Evolutionary conservation across 2,329 filamentous ascomycete species (phyloP).

Genomic region (Ascochyta fabae): DNA sequence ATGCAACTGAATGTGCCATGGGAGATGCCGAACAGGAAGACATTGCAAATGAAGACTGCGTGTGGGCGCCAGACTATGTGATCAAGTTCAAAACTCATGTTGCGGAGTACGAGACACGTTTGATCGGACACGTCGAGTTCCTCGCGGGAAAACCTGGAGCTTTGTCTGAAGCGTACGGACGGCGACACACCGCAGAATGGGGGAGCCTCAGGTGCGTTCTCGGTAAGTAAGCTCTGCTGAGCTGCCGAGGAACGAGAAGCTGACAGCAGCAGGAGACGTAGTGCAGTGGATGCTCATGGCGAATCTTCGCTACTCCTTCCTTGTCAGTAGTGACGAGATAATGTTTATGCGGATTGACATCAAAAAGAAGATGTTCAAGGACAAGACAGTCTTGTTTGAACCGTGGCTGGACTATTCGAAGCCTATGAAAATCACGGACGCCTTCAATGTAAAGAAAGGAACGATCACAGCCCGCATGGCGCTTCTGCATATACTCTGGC

Average conservation of each 20-base stretch:
- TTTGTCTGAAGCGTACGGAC: slow-evolving; percentile 17
- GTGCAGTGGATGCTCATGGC: slow-evolving; percentile 28
- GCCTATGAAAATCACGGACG: slow-evolving; percentile 20
- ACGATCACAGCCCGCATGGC: slow-evolving; percentile 18
- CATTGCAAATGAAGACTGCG: slow-evolving; percentile 11
- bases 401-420: slow-evolving; percentile 22
- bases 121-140: slow-evolving; percentile 30
- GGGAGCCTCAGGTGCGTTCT: slow-evolving; percentile 30
- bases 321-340: slow-evolving; percentile 27
- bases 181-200: slow-evolving; percentile 16
- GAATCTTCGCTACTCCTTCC: slow-evolving; percentile 24
- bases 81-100: slow-evolving; percentile 10
- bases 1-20: slow-evolving; percentile 2
- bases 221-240: slow-evolving; percentile 7
- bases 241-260: neutral
- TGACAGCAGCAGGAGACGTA: slow-evolving; percentile 21
- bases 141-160: slow-evolving; percentile 23
- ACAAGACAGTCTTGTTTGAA: slow-evolving; percentile 7
- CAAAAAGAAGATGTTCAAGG: neutral
- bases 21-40: slow-evolving; percentile 3
- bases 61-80: slow-evolving; percentile 18
- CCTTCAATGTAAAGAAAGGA: slow-evolving; percentile 3
- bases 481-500: slow-evolving; percentile 20
- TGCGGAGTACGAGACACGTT: slow-evolving; percentile 5
- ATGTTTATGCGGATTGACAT: slow-evolving; percentile 25